A percentile compares a stretch with the other conserved stretches of the same genome.
Conservation (phyloP, 2,329 filamentous ascomycete species). For the Colletotrichum chlorophyti region DNA sequence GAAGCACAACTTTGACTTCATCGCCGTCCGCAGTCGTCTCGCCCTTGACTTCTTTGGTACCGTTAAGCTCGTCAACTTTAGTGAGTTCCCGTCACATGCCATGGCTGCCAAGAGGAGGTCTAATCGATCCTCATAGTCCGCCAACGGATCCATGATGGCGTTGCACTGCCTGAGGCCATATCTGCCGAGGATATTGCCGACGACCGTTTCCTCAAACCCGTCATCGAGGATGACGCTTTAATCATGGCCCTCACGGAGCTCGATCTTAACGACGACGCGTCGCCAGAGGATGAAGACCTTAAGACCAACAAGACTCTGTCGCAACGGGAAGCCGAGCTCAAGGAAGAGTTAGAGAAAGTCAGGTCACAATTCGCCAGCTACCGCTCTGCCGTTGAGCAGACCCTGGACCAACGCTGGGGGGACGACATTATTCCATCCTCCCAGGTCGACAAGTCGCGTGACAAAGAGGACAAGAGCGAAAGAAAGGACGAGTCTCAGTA, state of each 20-base stretch:
- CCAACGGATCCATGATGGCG: slow-evolving; percentile 50
- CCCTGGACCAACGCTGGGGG: slow-evolving; percentile 70
- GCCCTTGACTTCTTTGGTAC: slow-evolving; percentile 75
- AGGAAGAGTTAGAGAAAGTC: slow-evolving; percentile 66
- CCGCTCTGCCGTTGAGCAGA: slow-evolving; percentile 69
- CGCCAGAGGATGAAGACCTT: slow-evolving; percentile 31
- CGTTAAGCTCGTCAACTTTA: slow-evolving; percentile 78
- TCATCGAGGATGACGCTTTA: slow-evolving; percentile 87
- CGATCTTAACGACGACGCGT: slow-evolving; percentile 50
- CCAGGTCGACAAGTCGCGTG: slow-evolving; percentile 29
- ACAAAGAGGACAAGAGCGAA: slow-evolving; percentile 30
- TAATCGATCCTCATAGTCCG: slow-evolving; percentile 47
- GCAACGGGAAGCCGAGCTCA: slow-evolving; percentile 62
- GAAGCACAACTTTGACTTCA: slow-evolving; percentile 71
- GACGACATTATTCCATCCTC: slow-evolving; percentile 52
- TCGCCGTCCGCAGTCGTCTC: slow-evolving; percentile 61
- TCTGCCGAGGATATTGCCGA: slow-evolving; percentile 70
- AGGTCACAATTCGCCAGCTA: slow-evolving; percentile 70
- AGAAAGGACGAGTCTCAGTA: slow-evolving; percentile 48
- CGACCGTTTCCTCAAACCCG: slow-evolving; percentile 82
- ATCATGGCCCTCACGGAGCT: slow-evolving; percentile 89
- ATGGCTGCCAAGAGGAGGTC: neutral
- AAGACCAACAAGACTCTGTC: too few species aligned
- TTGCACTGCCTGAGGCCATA: slow-evolving; percentile 62
- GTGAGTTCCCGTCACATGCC: slow-evolving; percentile 36